Conservation (phyloP, 2,329 filamentous ascomycete species). For the Beauveria varroae region DNA sequence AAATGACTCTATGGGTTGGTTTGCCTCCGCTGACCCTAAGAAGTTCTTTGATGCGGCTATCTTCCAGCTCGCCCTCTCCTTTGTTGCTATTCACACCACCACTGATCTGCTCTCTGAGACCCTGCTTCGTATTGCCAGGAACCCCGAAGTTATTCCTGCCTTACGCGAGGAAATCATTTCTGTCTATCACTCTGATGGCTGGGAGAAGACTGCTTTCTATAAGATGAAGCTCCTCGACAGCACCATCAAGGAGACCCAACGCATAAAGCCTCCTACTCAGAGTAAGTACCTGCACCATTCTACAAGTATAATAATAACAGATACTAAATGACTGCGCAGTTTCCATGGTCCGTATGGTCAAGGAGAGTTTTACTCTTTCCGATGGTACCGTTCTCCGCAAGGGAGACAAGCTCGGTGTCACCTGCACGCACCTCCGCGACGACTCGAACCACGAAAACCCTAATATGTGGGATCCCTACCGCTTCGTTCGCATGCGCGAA, state of each 20-base stretch:
- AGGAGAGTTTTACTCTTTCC: constrained; percentile 9
- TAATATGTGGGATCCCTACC: constrained; percentile 35
- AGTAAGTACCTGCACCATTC: constrained; percentile 1
- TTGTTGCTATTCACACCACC: constrained; percentile 49
- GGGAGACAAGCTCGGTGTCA: constrained; percentile 4
- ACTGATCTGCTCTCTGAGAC: constrained; percentile 21
- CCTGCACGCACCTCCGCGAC: background rate
- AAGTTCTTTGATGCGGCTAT: constrained; percentile 11
- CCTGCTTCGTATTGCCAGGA: constrained; percentile 29
- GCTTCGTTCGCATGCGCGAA: constrained; percentile 34
- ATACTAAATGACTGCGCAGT: background rate
- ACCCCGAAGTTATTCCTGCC: constrained; percentile 26
- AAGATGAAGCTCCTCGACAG: constrained; percentile 40
- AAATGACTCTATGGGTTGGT: constrained; percentile 46
- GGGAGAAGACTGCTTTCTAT: constrained; percentile 37
- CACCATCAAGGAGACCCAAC: constrained; percentile 43
- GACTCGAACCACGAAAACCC: constrained; percentile 28
- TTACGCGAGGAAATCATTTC: constrained; percentile 34
- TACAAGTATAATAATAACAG: no score
- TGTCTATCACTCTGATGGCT: constrained; percentile 19
- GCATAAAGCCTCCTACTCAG: constrained; percentile 32
- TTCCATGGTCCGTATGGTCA: constrained; percentile 9
- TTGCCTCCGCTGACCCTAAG: constrained; percentile 35
- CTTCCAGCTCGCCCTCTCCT: constrained; percentile 22
- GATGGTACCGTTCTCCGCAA: constrained; percentile 12